Conservation (phyloP, 2,329 filamentous ascomycete genomes). For the Grosmannia clavigera region DNA sequence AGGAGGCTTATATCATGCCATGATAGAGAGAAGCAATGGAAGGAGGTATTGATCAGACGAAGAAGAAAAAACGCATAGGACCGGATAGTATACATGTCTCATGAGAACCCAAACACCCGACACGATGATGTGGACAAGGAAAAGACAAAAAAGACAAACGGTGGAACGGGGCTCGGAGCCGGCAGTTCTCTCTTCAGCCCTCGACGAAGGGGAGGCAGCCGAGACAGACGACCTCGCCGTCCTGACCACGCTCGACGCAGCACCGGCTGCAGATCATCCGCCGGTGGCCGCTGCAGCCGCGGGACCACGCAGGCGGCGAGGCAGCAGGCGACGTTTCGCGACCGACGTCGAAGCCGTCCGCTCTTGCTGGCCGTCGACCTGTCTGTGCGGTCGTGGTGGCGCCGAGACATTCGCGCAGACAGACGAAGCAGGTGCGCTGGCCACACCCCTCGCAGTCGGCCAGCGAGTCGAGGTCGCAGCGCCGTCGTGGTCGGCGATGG, state of each 20-base stretch:
- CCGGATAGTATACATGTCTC: not conserved
- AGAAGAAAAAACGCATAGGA: not conserved
- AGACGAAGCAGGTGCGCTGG: constrained; percentile 55
- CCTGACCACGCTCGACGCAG: constrained; percentile 50
- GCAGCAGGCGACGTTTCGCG: not conserved
- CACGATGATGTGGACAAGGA: not conserved
- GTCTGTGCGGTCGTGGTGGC: constrained; percentile 4
- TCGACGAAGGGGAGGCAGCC: constrained; percentile 37
- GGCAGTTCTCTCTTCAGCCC: constrained; percentile 7
- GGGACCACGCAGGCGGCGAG: constrained; percentile 18
- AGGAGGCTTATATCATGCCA: not conserved
- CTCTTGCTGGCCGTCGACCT: not conserved
- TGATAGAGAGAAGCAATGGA: not conserved
- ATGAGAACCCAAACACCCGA: not conserved
- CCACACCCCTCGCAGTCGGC: constrained; percentile 51
- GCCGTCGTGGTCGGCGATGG: constrained; percentile 51
- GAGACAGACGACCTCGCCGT: constrained; percentile 55
- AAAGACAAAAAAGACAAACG: not conserved
- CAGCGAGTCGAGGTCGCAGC: constrained; percentile 53
- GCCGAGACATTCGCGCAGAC: constrained; percentile 49
- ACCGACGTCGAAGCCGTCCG: not conserved
- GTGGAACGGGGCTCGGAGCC: not conserved
- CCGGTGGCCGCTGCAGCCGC: constrained; percentile 29
- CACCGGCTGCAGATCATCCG: constrained; percentile 53
- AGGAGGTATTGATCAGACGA: not conserved